Base-by-base conservation (phyloP, 148 eudicot genomes). In the Persicaria maculosa region DNA sequence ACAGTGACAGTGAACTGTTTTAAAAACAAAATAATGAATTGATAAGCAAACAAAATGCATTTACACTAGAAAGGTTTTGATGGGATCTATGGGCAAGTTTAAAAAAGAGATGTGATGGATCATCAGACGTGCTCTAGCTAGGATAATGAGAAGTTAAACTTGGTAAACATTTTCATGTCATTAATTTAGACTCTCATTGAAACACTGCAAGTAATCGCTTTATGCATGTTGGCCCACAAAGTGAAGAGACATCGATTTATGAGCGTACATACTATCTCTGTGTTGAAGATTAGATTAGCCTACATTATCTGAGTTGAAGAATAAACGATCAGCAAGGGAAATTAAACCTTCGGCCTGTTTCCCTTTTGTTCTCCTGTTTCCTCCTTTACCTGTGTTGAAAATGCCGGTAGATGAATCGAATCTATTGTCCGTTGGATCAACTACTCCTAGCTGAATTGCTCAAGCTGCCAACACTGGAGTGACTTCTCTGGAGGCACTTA, bases 401-500 rank as follows among this genome's bases (percentile, higher is more conserved):
- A 19, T 31, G 55, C 55, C 12, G 55, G 55, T 52, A 52, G 17
- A 11, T 12, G 57, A 55, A 19, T 17, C 25, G 19, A 55, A 55
- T 9, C 61, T 55, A 9, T 55, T n/a, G 12, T 52, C 17, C 2
- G 40, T 31, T 31, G 40, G 40, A 31, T 31, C 40, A 31, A 31
- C 0, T 2, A 31, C 40, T 31, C 2, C 40, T 31, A 31, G 40
- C 40, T 31, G 57, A 52, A 52, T 86, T 80, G 20, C 72, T 76
- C 19, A 78, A 80, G 75, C 88, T 80, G 53, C 87, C 82, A 43
- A 74, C 71, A 81, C 76, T 82, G 57, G 87, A 80, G 61, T 80
- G 75, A 47, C 77, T 84, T 81, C 89, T 86, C 68, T 80, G 86
- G 55, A 93, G 91, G 85, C 91, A 89, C 81, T 83, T 85, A 36